Percentiles rank a stretch among this genome's conserved stretches.
Evolutionary conservation across 2,329 filamentous ascomycete species (phyloP).

Genomic region (Dichotomopilus funicola): DNA sequence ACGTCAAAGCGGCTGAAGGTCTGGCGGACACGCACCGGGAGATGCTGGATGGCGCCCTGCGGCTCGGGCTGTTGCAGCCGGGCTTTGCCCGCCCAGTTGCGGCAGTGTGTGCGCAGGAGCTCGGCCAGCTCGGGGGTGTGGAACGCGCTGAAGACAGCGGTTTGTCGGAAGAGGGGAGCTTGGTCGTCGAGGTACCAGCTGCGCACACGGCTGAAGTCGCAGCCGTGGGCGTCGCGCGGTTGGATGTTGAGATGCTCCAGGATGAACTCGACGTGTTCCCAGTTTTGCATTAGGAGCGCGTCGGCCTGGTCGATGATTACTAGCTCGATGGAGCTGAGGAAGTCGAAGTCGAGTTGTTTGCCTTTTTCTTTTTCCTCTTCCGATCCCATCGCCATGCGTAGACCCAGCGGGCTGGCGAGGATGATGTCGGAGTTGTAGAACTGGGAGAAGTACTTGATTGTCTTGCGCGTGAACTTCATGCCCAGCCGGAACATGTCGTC

Average conservation of each 20-base stretch:
- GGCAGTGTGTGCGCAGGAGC: constrained; percentile 67
- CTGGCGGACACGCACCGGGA: constrained; percentile 69
- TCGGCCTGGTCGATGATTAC: constrained; percentile 88
- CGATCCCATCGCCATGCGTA: constrained; percentile 84
- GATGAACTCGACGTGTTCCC: constrained; percentile 90
- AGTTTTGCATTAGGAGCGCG: constrained; percentile 94
- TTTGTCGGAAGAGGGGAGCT: constrained; percentile 76
- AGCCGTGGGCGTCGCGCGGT: constrained; percentile 82
- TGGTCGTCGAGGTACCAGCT: constrained; percentile 90
- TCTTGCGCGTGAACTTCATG: constrained; percentile 95
- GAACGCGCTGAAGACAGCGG: constrained; percentile 72
- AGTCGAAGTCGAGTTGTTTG: constrained; percentile 70
- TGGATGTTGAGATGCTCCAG: constrained; percentile 88
- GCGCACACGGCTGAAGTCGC: constrained; percentile 85
- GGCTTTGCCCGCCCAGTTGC: constrained; percentile 73
- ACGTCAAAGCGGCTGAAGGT: constrained; percentile 85
- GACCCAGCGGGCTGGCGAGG: constrained; percentile 79
- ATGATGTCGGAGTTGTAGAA: constrained; percentile 98
- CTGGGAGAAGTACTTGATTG: constrained; percentile 85
- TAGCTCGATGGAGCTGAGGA: constrained; percentile 87
- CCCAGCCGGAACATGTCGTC: constrained; percentile 96
- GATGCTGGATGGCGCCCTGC: constrained; percentile 63
- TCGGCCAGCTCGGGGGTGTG: constrained; percentile 83
- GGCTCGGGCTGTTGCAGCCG: constrained; percentile 63
- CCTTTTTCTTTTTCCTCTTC: constrained; percentile 57